Percentiles rank a stretch among this genome's conserved stretches.
Conservation (phyloP, 495 filamentous ascomycete genomes). For the Melanomma pulvis-pyrius region DNA sequence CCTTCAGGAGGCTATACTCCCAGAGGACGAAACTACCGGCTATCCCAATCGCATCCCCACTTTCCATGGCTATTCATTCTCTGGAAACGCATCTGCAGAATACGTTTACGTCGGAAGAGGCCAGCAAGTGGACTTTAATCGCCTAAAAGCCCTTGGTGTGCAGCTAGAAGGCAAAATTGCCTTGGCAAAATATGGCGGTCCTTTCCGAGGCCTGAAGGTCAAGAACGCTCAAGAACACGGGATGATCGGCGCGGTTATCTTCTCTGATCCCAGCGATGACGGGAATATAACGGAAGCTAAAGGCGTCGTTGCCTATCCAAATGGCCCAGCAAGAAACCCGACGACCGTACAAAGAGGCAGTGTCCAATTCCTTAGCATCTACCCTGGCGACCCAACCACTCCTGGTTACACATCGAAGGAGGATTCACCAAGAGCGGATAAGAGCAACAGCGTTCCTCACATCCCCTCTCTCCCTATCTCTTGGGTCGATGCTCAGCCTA, state of each 20-base stretch:
- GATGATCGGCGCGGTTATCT: conserved; percentile 45
- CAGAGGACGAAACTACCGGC: conserved; percentile 38
- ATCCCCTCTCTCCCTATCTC: conserved; percentile 47
- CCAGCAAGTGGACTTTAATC: conserved; percentile 41
- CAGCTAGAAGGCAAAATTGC: conserved; percentile 45
- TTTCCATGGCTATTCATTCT: conserved; percentile 43
- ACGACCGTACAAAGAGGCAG: conserved; percentile 39
- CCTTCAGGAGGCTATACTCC: conserved; percentile 39
- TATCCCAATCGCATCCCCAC: conserved; percentile 39
- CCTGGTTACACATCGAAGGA: conserved; percentile 43
- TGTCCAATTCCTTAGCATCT: conserved; percentile 39
- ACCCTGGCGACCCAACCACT: conserved; percentile 44
- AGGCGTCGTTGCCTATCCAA: conserved; percentile 42
- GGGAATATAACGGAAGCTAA: conserved; percentile 43
- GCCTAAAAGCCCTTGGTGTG: conserved; percentile 36
- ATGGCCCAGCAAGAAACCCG: conserved; percentile 44
- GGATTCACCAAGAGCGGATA: conserved; percentile 35
- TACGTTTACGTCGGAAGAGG: conserved; percentile 44
- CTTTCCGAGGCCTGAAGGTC: conserved; percentile 43
- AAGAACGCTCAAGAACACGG: conserved; percentile 42
- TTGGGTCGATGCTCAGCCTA: conserved; percentile 41
- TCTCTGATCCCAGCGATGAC: conserved; percentile 42
- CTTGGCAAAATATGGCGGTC: conserved; percentile 41
- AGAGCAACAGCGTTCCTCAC: conserved; percentile 27
- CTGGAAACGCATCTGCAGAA: conserved; percentile 41